Evolutionary conservation across 768 basidiomycete species (phyloP), one percentile per base, ranked within the genome.

Genomic region (Tylopilus balloui): DNA sequence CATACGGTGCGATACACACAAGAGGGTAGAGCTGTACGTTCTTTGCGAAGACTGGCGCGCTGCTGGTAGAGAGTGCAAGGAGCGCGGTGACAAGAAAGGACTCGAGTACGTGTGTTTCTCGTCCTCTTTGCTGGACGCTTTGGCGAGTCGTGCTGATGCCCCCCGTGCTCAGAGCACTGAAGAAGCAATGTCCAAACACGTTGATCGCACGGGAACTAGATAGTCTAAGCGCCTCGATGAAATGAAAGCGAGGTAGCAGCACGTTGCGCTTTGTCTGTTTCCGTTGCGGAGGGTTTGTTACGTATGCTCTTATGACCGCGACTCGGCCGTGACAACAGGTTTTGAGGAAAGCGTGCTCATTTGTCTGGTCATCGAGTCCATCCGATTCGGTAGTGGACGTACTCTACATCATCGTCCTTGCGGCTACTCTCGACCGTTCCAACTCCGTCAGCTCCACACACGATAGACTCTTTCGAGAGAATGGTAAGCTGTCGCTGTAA

Each of bases 51-150:
- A 96, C 48, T 96, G 92, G 92, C 78, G 83, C 32, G 72, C 80
- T 63, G 94, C 93, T 0, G 94, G 86, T 1, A 83, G 79, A 61
- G 88, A 92, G 56, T 95, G 91, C 67, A 95, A 92, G 67, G 91
- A 94, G 43, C 74, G 89, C 23, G 83, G 84, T 1, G 92, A 99
- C 64, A 88, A 86, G 66, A 80, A 77, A 7, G 86, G 83, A 56
- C 67, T 98, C 27, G 85, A 89, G 95, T 96, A 65, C 63, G 92
- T 80, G 92, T 80, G 5, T 32, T 31, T 46, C 10, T 25, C 7
- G 10, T n/a, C 29, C 28, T 24, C 25, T 31, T 25, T 32, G 32
- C 32, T 14, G 31, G 14, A 7, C 6, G 5, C 23, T 29, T 20
- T 14, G 2, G 19, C 25, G n/a, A 15, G 31, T 17, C 15, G 46